Evolutionary conservation across 371 early-diverging fungal species (phyloP).

Genomic region (Lichtheimia hyalospora): DNA sequence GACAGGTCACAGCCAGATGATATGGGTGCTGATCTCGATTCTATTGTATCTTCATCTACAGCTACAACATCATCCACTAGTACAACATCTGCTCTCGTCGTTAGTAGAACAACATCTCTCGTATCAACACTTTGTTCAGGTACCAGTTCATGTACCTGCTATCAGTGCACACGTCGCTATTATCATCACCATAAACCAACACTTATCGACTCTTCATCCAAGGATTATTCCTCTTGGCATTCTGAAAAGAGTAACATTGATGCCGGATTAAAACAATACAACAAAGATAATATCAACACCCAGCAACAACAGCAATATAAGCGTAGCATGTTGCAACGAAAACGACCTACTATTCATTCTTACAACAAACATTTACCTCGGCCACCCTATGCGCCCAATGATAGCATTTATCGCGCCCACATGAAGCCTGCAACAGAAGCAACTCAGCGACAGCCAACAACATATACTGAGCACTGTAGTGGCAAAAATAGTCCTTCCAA

Average conservation of each 20-base stretch:
- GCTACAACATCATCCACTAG: too few relatives aligned
- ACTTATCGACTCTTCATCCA: background rate
- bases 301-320: background rate
- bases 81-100: too few relatives aligned
- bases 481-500: slow-evolving; percentile 19
- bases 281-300: background rate
- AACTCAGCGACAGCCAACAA: background rate
- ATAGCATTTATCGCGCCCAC: slow-evolving; percentile 36
- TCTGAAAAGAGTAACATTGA: too few relatives aligned
- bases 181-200: background rate
- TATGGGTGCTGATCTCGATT: slow-evolving; percentile 19
- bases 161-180: background rate
- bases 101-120: too few relatives aligned
- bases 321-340: slow-evolving; percentile 21
- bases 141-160: too few relatives aligned
- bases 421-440: background rate
- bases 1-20: slow-evolving; percentile 5
- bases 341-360: slow-evolving; percentile 36
- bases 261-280: background rate
- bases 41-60: slow-evolving; percentile 19
- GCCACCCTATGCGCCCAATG: slow-evolving; percentile 30
- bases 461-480: too few relatives aligned
- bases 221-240: background rate
- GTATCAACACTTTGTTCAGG: too few relatives aligned
- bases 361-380: slow-evolving; percentile 43